Evolutionary conservation across 768 basidiomycete genomes (phyloP).

Genomic region (Infundibulicybe gibba): DNA sequence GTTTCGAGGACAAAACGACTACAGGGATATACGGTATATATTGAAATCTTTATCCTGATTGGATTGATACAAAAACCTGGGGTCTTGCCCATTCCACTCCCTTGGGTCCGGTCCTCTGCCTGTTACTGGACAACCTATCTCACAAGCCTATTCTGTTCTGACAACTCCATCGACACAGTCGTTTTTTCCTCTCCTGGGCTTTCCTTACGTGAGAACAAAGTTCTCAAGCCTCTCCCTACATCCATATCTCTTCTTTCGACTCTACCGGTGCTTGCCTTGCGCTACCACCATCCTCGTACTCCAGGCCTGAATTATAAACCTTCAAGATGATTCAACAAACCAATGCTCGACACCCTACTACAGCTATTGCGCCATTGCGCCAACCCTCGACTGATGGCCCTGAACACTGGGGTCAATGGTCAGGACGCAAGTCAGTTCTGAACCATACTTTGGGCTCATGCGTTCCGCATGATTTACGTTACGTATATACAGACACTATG

Average conservation of each 20-base stretch:
- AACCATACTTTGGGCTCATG: constrained; percentile 4
- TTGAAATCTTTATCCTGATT: constrained; percentile 12
- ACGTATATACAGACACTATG: constrained; percentile 57
- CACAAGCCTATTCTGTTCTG: constrained; percentile 7
- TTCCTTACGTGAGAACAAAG: constrained; percentile 14
- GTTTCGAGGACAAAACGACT: too few species aligned
- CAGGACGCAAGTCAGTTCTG: constrained; percentile 51
- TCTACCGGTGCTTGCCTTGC: constrained; percentile 1
- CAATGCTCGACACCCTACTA: constrained; percentile 38
- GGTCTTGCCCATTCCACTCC: constrained; percentile 34
- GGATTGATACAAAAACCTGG: constrained; percentile 13
- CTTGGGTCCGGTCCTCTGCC: constrained; percentile 29
- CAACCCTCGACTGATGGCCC: constrained; percentile 34
- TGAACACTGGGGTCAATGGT: constrained; percentile 73
- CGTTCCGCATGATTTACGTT: constrained; percentile 11
- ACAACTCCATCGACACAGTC: constrained; percentile 2
- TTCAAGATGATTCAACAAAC: constrained; percentile 65
- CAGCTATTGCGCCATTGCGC: constrained; percentile 22
- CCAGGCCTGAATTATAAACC: constrained; percentile 8
- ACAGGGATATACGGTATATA: too few species aligned
- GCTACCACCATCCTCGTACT: constrained; percentile 9
- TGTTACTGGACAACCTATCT: constrained; percentile 19
- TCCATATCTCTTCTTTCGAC: constrained; percentile 11
- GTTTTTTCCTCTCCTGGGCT: constrained; percentile 2
- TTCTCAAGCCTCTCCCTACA: constrained; percentile 12